Percentiles rank a stretch among this genome's conserved stretches.
These are phyloP conservation scores for Alnus rubra DNA, from an alignment of 306 rosid species.

Conservation along the genomic window DNA sequence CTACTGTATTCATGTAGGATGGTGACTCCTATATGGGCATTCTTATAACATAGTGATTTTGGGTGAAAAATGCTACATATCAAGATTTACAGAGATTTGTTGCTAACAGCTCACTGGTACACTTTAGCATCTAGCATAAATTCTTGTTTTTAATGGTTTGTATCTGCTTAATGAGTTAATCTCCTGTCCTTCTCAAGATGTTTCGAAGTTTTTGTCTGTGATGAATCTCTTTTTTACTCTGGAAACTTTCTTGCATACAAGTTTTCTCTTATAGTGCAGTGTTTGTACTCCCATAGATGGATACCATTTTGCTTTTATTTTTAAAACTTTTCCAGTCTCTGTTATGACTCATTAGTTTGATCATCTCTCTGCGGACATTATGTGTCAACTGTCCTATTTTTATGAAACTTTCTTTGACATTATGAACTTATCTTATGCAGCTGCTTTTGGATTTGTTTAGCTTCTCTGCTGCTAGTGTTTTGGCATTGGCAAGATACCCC, in stretches of 20 bases:
- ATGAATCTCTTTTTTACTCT: background rate
- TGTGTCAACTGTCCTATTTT: slow-evolving; percentile 15
- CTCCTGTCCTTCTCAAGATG: background rate
- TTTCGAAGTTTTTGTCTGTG: background rate
- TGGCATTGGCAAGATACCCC: slow-evolving; percentile 57
- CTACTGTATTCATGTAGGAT: background rate
- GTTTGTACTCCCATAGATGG: background rate
- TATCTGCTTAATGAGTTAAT: background rate
- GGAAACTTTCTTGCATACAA: background rate
- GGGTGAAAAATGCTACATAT: background rate
- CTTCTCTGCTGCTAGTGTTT: slow-evolving; percentile 58
- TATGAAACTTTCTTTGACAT: slow-evolving; percentile 25
- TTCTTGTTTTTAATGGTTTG: background rate
- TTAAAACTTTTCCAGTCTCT: background rate
- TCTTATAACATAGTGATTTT: background rate
- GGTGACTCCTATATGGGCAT: background rate
- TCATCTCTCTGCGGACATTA: slow-evolving; percentile 12
- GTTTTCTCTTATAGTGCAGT: background rate
- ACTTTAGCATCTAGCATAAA: background rate
- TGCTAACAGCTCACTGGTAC: background rate
- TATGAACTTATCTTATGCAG: slow-evolving; percentile 49
- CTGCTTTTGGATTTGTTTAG: slow-evolving; percentile 66
- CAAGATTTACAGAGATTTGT: background rate
- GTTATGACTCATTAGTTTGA: background rate
- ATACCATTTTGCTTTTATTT: background rate